phyloP scores from a whole-genome alignment of 768 basidiomycete species.

The Leccinum obscurum region DNA sequence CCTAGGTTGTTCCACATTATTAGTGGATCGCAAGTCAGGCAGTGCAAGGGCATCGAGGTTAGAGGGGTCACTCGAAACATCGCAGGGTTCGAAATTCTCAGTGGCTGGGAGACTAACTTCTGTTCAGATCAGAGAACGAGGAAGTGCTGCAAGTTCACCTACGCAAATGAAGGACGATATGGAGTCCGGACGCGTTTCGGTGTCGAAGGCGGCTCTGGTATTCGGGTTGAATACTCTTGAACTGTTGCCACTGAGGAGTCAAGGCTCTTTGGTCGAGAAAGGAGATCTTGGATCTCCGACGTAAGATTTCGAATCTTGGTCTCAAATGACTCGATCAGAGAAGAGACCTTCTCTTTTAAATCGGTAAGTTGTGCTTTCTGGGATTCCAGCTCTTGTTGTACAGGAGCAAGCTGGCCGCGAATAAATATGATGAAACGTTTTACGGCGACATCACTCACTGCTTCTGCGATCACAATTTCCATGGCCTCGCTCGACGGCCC shows the following conservation, averaged over 20 bases:
- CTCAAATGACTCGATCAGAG: conserved; percentile 34
- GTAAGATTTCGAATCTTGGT: conserved; percentile 39
- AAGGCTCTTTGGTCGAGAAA: conserved; percentile 17
- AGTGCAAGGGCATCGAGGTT: conserved; percentile 16
- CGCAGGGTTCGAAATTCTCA: conserved; percentile 22
- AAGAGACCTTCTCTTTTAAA: conserved; percentile 32
- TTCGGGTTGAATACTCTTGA: conserved; percentile 21
- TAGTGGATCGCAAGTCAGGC: conserved; percentile 9
- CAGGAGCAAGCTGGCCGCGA: conserved; percentile 44
- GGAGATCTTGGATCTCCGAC: conserved; percentile 35
- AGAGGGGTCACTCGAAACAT: conserved; percentile 23
- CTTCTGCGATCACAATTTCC: conserved; percentile 27
- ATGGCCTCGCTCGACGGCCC: conserved; percentile 12
- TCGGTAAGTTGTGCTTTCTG: conserved; percentile 47
- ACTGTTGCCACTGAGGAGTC: conserved; percentile 9
- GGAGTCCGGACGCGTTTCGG: conserved; percentile 37
- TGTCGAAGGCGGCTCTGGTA: conserved; percentile 34
- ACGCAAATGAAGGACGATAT: conserved; percentile 26
- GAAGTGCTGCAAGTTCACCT: conserved; percentile 9
- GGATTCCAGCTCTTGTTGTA: conserved; percentile 49
- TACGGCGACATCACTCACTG: conserved; percentile 24
- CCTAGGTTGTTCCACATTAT: conserved; percentile 13
- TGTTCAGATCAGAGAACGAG: conserved; percentile 15
- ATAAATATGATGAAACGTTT: conserved; percentile 4
- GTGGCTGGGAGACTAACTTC: conserved; percentile 19